Conservation (phyloP, 306 rosid species). For the Lathyrus oleraceus region DNA sequence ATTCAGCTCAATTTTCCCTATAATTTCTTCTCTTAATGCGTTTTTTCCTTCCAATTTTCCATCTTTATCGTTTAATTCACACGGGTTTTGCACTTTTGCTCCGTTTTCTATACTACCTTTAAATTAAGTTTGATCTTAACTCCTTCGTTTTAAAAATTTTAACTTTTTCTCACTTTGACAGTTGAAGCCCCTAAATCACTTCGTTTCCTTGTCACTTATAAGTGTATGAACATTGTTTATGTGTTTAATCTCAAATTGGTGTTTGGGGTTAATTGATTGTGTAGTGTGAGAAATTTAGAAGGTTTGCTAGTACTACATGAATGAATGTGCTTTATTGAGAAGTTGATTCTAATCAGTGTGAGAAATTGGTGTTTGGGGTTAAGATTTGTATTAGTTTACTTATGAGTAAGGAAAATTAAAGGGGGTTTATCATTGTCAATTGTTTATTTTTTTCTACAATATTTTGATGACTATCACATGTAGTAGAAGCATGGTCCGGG, state of each 20-base stretch:
- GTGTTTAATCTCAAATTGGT: slow-evolving; percentile 1
- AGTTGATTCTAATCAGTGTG: neutral
- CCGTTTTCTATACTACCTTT: too few species aligned
- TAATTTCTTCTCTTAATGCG: neutral
- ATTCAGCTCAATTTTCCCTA: slow-evolving; percentile 41
- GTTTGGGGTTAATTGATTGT: slow-evolving; percentile 17
- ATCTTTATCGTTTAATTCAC: slow-evolving; percentile 18
- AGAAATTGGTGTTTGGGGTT: too few species aligned
- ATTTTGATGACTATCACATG: neutral
- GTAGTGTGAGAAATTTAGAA: slow-evolving; percentile 7
- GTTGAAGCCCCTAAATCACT: slow-evolving; percentile 12
- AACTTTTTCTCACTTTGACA: neutral
- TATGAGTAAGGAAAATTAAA: slow-evolving; percentile 4
- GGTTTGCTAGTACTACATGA: neutral
- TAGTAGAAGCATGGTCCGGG: neutral
- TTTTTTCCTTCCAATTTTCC: neutral
- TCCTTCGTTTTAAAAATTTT: neutral
- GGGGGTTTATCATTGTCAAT: neutral
- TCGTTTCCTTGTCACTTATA: neutral
- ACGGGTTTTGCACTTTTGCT: slow-evolving; percentile 29
- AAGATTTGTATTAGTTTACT: slow-evolving; percentile 1
- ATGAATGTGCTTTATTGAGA: slow-evolving; percentile 3
- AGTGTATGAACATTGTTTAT: neutral
- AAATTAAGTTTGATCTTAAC: too few species aligned
- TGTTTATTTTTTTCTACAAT: neutral